A percentile compares a stretch with the other conserved stretches of the same genome.
These are phyloP conservation scores for Rhizomucor miehei DNA, from an alignment of 371 early-diverging fungal genomes.

Conservation along the genomic window DNA sequence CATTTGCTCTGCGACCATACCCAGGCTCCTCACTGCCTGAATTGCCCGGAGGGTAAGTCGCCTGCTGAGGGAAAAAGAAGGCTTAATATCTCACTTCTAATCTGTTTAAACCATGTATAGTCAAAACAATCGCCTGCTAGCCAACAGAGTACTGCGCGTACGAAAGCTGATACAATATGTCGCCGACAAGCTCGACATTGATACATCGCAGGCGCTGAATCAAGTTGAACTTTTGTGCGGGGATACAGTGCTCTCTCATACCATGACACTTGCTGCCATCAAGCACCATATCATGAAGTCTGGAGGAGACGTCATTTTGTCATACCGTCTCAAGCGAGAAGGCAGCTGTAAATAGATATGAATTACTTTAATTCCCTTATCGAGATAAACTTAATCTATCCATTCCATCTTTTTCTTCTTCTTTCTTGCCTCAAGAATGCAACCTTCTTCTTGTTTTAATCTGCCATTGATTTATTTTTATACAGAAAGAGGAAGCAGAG, in stretches of 20 bases:
- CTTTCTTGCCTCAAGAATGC: neutral
- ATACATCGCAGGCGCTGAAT: conserved; percentile 16
- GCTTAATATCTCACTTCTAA: no score
- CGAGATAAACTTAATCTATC: no score
- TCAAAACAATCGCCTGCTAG: conserved; percentile 71
- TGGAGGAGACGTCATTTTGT: conserved; percentile 72
- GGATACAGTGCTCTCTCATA: conserved; percentile 68
- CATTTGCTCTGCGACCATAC: conserved; percentile 75
- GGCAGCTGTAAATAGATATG: neutral
- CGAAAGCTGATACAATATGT: conserved; percentile 82
- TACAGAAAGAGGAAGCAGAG: conserved; percentile 3
- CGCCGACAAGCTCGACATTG: conserved; percentile 66
- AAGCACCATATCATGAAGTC: conserved; percentile 83
- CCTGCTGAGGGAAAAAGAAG: no score
- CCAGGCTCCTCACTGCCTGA: conserved; percentile 54
- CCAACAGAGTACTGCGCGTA: conserved; percentile 85
- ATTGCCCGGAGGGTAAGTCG: conserved; percentile 63
- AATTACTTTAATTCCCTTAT: neutral
- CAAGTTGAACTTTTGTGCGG: conserved; percentile 73
- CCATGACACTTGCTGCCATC: conserved; percentile 82
- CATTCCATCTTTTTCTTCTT: no score
- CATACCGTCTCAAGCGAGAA: conserved; percentile 52
- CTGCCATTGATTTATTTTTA: neutral
- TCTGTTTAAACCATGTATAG: no score
- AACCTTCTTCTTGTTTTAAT: neutral